Base-by-base conservation (phyloP, 768 basidiomycete genomes). In the Leccinum aurantiacum region DNA sequence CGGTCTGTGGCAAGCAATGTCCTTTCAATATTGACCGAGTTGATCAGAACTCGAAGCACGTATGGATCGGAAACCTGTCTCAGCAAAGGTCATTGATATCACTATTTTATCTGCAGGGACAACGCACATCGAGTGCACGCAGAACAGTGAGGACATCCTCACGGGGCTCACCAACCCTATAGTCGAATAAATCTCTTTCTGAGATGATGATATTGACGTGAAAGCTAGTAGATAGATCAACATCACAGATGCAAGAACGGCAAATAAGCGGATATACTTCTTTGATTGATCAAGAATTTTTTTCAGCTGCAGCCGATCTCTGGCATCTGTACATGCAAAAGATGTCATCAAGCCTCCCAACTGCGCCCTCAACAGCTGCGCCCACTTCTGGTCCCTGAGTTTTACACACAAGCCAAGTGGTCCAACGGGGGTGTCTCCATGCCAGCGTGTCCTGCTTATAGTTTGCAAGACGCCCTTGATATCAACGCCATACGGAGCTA, bases 361-460 rank as follows among this genome's bases (percentile, higher is more conserved):
- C 64, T 88, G 82, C 54, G 73, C 73, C 61, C 88, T 77, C 64
- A 98, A 72, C n/a, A 92, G 64, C 1, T 76, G 75, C 0, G 84
- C 86, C 84, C 91, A 98, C 33, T 67, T 75, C 60, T 77, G 67
- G 53, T 95, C 90, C 65, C 79, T 83, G 38, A 93, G 82, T 66
- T 86, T 89, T 67, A 98, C 88, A 69, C 84, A 81, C 53, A 82
- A 62, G 0, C 96, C 96, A 25, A 98, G 76, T 0, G 96, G 96
- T 0, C 92, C 92, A 35, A 91, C 72, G 0, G 91, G 90, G 19
- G 67, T 68, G 50, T 85, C 80, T 3, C 91, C 91, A 27, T 76
- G 61, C 93, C 92, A 93, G 6, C 58, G 75, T 70, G 74, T 76
- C 29, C 65, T 67, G 48, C 74, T 69, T 56, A 95, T 85, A 44